phyloP scores from a whole-genome alignment of 2,329 filamentous ascomycete species.

The Nothophaeocryptopus gaeumannii region DNA sequence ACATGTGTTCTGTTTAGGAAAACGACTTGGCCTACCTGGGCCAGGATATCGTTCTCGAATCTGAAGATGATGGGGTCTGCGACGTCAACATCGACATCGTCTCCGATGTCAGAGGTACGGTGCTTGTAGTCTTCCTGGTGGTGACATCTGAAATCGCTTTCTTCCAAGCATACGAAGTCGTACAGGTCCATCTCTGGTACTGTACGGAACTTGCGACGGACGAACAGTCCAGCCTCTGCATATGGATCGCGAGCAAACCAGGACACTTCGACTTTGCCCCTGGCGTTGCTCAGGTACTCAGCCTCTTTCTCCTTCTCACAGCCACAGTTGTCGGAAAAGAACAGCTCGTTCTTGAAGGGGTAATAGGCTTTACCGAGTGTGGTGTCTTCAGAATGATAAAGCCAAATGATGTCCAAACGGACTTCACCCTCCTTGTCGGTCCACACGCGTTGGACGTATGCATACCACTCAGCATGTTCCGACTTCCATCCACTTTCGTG shows the following conservation, averaged over 20 bases:
- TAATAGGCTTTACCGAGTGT: constrained; percentile 67
- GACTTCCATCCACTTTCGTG: constrained; percentile 55
- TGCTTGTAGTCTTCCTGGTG: constrained; percentile 31
- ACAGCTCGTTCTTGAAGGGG: constrained; percentile 69
- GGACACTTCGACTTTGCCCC: constrained; percentile 56
- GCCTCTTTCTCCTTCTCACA: constrained; percentile 51
- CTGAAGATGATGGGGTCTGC: too few relatives aligned
- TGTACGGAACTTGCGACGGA: constrained; percentile 66
- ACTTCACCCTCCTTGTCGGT: constrained; percentile 32
- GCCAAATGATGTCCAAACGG: constrained; percentile 66
- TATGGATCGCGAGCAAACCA: constrained; percentile 54
- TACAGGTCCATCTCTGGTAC: constrained; percentile 45
- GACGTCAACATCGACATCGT: too few relatives aligned
- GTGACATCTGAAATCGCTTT: constrained; percentile 48
- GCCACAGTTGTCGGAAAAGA: constrained; percentile 73
- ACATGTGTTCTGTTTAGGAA: too few relatives aligned
- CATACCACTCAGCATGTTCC: constrained; percentile 62
- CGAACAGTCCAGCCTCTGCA: constrained; percentile 55
- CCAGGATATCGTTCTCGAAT: too few relatives aligned
- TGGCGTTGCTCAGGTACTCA: constrained; percentile 56
- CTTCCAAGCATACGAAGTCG: constrained; percentile 59
- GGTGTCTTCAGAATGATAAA: constrained; percentile 70
- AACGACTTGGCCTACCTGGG: too few relatives aligned
- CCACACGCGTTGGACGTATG: constrained; percentile 61
- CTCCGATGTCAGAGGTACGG: too few relatives aligned